Conservation (phyloP, 805 yeast genomes). For the Schwanniomyces yamadae region DNA sequence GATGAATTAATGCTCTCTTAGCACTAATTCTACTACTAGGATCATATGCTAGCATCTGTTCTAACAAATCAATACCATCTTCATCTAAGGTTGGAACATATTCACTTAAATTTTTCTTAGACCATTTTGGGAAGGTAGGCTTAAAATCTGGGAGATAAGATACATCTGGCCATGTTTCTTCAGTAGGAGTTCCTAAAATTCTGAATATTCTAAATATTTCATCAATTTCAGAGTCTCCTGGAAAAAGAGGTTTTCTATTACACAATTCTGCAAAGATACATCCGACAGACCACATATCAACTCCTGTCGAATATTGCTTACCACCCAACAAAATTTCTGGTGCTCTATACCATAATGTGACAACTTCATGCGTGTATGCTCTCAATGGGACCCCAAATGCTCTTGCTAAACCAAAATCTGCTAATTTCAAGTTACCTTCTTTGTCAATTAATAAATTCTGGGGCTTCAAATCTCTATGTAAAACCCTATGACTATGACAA, state of each 20-base stretch:
- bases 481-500: slow-evolving; percentile 91
- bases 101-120: slow-evolving; percentile 64
- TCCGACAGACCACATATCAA: slow-evolving; percentile 98
- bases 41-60: slow-evolving; percentile 79
- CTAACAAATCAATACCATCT: slow-evolving; percentile 81
- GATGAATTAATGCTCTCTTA: slow-evolving; percentile 85
- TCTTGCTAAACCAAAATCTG: slow-evolving; percentile 89
- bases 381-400: slow-evolving; percentile 97
- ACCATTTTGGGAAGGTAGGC: slow-evolving; percentile 90
- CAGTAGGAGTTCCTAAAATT: slow-evolving; percentile 90
- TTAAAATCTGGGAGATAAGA: slow-evolving; percentile 88
- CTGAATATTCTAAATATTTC: slow-evolving; percentile 93
- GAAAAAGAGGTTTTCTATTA: slow-evolving; percentile 89
- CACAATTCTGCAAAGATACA: slow-evolving; percentile 98
- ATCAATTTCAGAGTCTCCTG: slow-evolving; percentile 97
- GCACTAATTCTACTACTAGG: slow-evolving; percentile 94
- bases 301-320: slow-evolving; percentile 95
- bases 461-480: slow-evolving; percentile 95
- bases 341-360: slow-evolving; percentile 95
- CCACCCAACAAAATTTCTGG: slow-evolving; percentile 96
- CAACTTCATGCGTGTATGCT: slow-evolving; percentile 97
- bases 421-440: slow-evolving; percentile 83
- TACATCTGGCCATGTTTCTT: slow-evolving; percentile 93
- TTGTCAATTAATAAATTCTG: slow-evolving; percentile 92
- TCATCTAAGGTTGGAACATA: slow-evolving; percentile 77